Conservation (phyloP, 148 eudicot genomes). For the Vaccinium corymbosum region DNA sequence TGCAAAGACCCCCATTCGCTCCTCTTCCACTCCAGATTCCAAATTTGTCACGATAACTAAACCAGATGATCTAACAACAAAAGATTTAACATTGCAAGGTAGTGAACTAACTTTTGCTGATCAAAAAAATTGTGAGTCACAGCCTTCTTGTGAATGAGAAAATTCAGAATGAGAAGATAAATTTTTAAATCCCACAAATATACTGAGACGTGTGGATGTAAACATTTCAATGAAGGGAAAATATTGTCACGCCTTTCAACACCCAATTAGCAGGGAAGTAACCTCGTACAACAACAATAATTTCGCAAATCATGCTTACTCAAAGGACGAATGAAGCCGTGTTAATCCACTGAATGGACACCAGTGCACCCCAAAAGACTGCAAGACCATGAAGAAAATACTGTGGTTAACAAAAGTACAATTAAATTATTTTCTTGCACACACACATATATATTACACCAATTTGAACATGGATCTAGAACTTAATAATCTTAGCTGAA, state of each 20-base stretch:
- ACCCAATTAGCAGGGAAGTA: neutral
- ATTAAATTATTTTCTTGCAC: conserved; percentile 11
- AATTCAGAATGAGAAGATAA: neutral
- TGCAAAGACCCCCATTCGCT: neutral
- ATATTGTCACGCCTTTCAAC: neutral
- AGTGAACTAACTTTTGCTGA: too few species aligned
- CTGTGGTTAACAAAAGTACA: conserved; percentile 7
- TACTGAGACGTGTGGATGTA: neutral
- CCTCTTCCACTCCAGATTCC: neutral
- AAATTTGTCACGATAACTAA: neutral
- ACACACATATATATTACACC: too few species aligned
- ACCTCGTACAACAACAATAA: neutral
- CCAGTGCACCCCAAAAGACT: conserved; percentile 96
- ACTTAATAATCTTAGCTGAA: neutral
- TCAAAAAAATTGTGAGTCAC: neutral
- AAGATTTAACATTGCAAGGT: neutral
- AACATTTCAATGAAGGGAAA: neutral
- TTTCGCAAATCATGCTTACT: conserved; percentile 53
- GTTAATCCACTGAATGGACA: conserved; percentile 77
- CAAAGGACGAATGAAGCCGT: conserved; percentile 67
- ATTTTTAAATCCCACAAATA: neutral
- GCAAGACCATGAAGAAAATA: conserved; percentile 26
- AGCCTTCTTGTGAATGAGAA: neutral
- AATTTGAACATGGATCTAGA: neutral
- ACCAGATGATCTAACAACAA: neutral